A percentile compares a stretch with the other conserved stretches of the same genome.
phyloP scores from a whole-genome alignment of 768 basidiomycete genomes.

The Auricularia sp. region DNA sequence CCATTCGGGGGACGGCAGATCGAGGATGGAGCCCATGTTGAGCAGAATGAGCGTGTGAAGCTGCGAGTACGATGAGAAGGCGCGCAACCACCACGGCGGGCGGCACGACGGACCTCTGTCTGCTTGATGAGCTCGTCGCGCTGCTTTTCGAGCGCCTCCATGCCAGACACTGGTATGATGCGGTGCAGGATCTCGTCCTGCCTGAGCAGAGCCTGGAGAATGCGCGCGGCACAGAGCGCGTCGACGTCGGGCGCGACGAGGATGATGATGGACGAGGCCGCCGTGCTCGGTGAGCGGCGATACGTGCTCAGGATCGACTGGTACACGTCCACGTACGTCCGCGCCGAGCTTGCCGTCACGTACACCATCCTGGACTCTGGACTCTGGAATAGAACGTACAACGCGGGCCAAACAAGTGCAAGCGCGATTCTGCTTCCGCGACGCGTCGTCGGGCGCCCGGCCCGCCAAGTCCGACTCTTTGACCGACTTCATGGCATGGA shows the following conservation, averaged over 20 bases:
- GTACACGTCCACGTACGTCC: conserved; percentile 62
- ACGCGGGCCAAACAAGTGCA: not conserved
- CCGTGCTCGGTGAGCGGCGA: conserved; percentile 60
- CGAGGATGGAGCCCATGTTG: conserved; percentile 84
- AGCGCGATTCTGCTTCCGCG: not conserved
- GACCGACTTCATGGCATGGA: conserved; percentile 54
- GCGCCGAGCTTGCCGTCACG: not conserved
- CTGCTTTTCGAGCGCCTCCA: conserved; percentile 59
- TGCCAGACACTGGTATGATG: conserved; percentile 80
- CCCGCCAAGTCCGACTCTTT: not conserved
- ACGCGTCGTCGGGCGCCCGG: not conserved
- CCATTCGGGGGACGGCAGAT: conserved; percentile 64
- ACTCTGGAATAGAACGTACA: not conserved
- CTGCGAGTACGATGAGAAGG: conserved; percentile 26
- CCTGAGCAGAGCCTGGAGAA: conserved; percentile 80
- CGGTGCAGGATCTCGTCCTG: conserved; percentile 92
- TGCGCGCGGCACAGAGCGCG: conserved; percentile 80
- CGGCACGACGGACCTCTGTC: conserved; percentile 43
- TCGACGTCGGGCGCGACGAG: conserved; percentile 88
- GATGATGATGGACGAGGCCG: conserved; percentile 75
- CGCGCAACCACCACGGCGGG: not conserved
- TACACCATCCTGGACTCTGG: not conserved
- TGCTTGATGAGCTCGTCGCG: conserved; percentile 56
- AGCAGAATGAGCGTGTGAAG: conserved; percentile 83
- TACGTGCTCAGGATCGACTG: conserved; percentile 58